Evolutionary conservation across 1,284 basidiomycete genomes (phyloP), one percentile per base, ranked within the genome.

Genomic region (Inonotus hispidus): DNA sequence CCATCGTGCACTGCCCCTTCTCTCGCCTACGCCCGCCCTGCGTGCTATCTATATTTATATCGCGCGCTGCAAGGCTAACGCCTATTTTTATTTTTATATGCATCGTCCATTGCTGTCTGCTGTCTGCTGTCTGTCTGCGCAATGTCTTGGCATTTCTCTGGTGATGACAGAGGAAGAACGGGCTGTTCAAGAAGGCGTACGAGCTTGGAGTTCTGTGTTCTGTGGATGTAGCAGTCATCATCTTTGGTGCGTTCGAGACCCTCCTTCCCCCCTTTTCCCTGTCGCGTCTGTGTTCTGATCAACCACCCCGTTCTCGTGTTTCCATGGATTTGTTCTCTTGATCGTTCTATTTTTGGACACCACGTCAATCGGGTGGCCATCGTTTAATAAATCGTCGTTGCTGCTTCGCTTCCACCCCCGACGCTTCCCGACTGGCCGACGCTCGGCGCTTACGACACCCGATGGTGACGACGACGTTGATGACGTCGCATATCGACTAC

Each of bases 131-230:
- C 35, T 49, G 47, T 35, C 23, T 53, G 41, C 7, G 6, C 1
- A 6, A 29, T 14, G 47, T 52, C 57, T n/a, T 29, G 5, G 57
- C 35, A 14, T 49, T 39, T 11, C 2, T 39, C 8, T 16, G 16
- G 10, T n/a, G n/a, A 11, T 43, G 41, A 37, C 64, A 72, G 71
- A 64, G 79, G 53, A 79, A 79, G 69, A 75, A 76, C 49, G 79
- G 78, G 11, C 70, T 80, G 11, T 78, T 80, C 72, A 80, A 80
- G 65, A 80, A 79, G 66, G 78, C 78, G 4, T 77, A 77, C 68
- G 78, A 80, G 67, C 72, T 80, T 6, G 77, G 78, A 29, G 77
- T 80, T 0, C 68, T 80, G 32, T 80, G 78, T 63, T 75, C 74
- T 38, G 63, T 67, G 27, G 63, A 64, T 50, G 62, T 67, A 39